Percentiles rank a stretch among this genome's conserved stretches.
Evolutionary conservation across 106 monocot species (phyloP).

Genomic region (Acorus calamus): DNA sequence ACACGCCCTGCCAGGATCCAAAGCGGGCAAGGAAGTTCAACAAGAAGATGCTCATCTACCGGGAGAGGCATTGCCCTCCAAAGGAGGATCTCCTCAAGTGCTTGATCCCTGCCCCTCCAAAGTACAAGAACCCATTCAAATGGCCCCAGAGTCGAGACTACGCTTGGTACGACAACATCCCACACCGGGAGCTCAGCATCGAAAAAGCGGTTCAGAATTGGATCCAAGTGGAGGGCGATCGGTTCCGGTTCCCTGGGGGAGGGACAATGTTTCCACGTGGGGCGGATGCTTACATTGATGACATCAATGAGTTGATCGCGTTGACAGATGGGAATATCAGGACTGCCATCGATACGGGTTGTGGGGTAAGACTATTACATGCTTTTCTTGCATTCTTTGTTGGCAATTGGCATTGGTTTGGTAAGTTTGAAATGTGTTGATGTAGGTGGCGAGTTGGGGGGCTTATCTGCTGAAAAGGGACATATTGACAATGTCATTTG

Average conservation of each 20-base stretch:
- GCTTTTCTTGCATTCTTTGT: background rate
- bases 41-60: constrained; percentile 41
- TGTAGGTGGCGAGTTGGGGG: constrained; percentile 75
- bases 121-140: constrained; percentile 58
- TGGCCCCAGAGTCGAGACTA: constrained; percentile 38
- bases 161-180: constrained; percentile 48
- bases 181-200: constrained; percentile 50
- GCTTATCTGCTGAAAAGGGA: constrained; percentile 38
- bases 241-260: constrained; percentile 58
- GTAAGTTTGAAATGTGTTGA: background rate
- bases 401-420: background rate
- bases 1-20: constrained; percentile 66
- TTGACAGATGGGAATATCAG: constrained; percentile 46
- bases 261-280: constrained; percentile 71
- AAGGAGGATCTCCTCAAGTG: constrained; percentile 36
- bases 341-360: constrained; percentile 67
- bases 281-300: constrained; percentile 67
- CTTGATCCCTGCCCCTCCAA: constrained; percentile 48
- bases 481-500: constrained; percentile 40
- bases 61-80: constrained; percentile 55
- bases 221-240: constrained; percentile 56
- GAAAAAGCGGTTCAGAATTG: constrained; percentile 77
- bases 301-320: constrained; percentile 38
- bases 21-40: constrained; percentile 33
- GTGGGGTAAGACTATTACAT: constrained; percentile 33